Base-by-base conservation (phyloP, 257 asterid species). In the Petunia axillaris region DNA sequence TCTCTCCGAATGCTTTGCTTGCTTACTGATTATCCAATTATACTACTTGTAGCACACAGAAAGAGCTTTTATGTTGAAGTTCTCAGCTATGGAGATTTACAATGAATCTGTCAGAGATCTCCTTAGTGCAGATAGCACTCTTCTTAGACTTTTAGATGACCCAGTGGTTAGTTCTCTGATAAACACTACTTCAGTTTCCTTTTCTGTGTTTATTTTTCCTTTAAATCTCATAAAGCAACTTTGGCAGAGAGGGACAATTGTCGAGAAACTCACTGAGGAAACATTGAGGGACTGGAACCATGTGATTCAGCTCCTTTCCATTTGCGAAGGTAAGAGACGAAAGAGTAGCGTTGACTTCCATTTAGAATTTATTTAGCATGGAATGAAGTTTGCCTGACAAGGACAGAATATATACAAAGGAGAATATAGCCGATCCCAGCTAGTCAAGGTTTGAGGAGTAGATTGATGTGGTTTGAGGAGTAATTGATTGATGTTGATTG, bases 101-200 rank as follows among this genome's bases (percentile, higher is more conserved):
- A 95, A 95, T 54, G 99, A 95, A 83, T 95, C 97, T 35, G 98
- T 95, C 1, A 54, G 98, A 82, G 99, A 95, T 85, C 99, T 95
- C 80, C 96, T 95, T 44, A 85, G 94, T 81, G 73, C 83, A 9
- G 98, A 93, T 36, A 80, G 62, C 79, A 85, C 93, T 80, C 99
- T 94, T 44, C 91, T 95, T 54, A 87, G 98, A 83, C 95, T 93
- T 66, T 88, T 95, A 5, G 99, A 95, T 80, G 99, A 95, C 82
- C 98, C 99, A 1, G 99, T 93, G 98, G 99, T 93, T 77, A 84
- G 62, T 78, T 40, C 36, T 74, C 38, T 6, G 57, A 84, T 8
- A 46, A 35, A 14, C 9, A 43, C 1, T 73, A 40, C 74, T 59
- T 38, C 9, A 64, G 1, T 39, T 75, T 39, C 62, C 8, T 39